phyloP scores from a whole-genome alignment of 371 early-diverging fungal species.

The Syncephalastrum monosporum region DNA sequence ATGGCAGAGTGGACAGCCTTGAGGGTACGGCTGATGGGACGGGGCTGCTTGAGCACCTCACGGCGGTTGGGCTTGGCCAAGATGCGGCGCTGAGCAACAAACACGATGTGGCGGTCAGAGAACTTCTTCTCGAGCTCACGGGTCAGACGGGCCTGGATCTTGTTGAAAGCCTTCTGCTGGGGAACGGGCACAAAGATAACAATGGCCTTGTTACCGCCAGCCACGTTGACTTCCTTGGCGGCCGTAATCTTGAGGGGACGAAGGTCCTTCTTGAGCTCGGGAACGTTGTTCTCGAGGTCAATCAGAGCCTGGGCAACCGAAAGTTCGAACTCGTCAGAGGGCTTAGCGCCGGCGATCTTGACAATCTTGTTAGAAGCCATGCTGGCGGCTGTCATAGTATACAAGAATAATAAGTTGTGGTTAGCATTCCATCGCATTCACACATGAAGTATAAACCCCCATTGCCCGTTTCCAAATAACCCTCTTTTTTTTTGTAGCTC shows the following conservation, averaged over 20 bases:
- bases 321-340: conserved; percentile 90
- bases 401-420: too few relatives aligned
- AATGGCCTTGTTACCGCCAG: conserved; percentile 94
- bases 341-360: conserved; percentile 77
- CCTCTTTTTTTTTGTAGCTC: too few relatives aligned
- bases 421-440: too few relatives aligned
- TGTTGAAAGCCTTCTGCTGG: conserved; percentile 88
- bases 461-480: too few relatives aligned
- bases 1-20: conserved; percentile 95
- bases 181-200: conserved; percentile 97
- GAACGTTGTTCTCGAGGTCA: conserved; percentile 92
- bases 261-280: conserved; percentile 95
- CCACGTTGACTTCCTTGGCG: conserved; percentile 93
- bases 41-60: conserved; percentile 84
- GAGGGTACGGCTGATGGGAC: conserved; percentile 95
- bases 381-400: conserved; percentile 1
- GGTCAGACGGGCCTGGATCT: conserved; percentile 91
- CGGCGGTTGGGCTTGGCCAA: conserved; percentile 88
- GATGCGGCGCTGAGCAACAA: conserved; percentile 93
- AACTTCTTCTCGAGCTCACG: conserved; percentile 99
- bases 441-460: too few relatives aligned
- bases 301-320: conserved; percentile 93
- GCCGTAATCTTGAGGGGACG: conserved; percentile 89
- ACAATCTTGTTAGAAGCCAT: conserved; percentile 68
- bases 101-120: conserved; percentile 96